Evolutionary conservation across 495 filamentous ascomycete species (phyloP), one percentile per base, ranked within the genome.

Genomic region (Hypoxylon rickii): DNA sequence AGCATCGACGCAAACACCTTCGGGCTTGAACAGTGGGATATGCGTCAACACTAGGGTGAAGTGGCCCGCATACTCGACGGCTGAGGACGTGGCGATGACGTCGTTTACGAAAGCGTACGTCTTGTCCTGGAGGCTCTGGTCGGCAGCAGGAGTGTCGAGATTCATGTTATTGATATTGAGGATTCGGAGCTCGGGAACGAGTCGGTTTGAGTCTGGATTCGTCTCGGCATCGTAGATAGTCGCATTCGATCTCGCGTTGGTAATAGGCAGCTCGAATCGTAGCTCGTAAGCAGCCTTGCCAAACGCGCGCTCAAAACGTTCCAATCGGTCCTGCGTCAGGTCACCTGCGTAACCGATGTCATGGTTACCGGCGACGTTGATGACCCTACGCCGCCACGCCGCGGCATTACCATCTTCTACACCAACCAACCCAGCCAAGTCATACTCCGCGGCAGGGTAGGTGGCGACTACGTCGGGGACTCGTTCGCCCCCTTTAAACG

Each of bases 311-410:
- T 94, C 89, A 68, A 96, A 98, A 6, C 94, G 80, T 24, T 83
- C 75, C 34, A 95, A 79, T 8, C 90, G 82, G 21, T 83, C 74
- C 26, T 76, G 69, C 45, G 84, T 88, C 50, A 96, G 79, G 70
- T 98, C 94, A 0, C 94, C 94, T 0, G 93, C 89, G 64, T 98
- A 98, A 20, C 94, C 94, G 46, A 97, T 85, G 69, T 98, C 94
- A 63, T 98, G 94, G 67, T 98, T 98, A 0, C 94, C 94, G 0
- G 86, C 89, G 8, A 97, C 79, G 56, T 94, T 92, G 66, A 97
- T 93, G 49, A 97, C 73, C 47, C 88, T 81, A 20, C 77, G 76
- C 11, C 79, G 73, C 94, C 94, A 98, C 1, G 70, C 64, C 3
- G 70, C 67, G 39, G 86, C 78, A 47, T 73, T 73, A 31, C 43